A percentile compares a stretch with the other conserved stretches of the same genome.
phyloP scores from a whole-genome alignment of 441 rosid genomes.

The Populus hybrid region DNA sequence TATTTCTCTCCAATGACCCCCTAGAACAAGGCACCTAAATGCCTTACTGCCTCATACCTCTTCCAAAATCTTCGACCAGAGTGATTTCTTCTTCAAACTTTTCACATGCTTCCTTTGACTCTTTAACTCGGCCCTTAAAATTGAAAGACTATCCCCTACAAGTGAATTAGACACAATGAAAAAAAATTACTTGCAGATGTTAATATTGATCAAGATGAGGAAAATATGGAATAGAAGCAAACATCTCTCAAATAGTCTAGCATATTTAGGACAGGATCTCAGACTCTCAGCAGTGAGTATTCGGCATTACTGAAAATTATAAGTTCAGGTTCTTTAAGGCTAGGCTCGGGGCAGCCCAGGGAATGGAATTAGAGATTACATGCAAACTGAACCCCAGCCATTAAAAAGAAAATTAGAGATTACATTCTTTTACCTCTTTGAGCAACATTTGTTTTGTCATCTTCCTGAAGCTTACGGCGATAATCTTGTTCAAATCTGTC shows the following conservation, averaged over 20 bases:
- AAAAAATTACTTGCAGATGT: constrained; percentile 7
- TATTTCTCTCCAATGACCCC: neutral
- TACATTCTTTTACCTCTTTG: constrained; percentile 50
- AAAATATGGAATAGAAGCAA: neutral
- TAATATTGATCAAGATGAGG: neutral
- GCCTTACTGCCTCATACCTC: constrained; percentile 50
- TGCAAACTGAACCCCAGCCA: neutral
- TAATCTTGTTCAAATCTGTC: constrained; percentile 99
- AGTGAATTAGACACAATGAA: constrained; percentile 9
- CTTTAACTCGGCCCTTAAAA: constrained; percentile 89
- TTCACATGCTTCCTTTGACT: constrained; percentile 91
- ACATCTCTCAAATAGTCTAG: neutral
- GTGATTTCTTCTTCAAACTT: constrained; percentile 90
- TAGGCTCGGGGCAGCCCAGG: neutral
- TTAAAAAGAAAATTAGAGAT: neutral
- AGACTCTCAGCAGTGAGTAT: neutral
- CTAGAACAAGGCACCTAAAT: neutral
- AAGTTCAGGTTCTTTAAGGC: neutral
- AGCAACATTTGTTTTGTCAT: constrained; percentile 60
- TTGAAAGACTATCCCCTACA: constrained; percentile 79
- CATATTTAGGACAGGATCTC: neutral
- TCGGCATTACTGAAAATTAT: neutral
- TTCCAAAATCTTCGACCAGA: constrained; percentile 97
- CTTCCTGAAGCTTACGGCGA: constrained; percentile 88
- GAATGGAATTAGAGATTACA: neutral